A percentile compares a stretch with the other conserved stretches of the same genome.
Conservation (phyloP, 148 eudicot genomes). For the Rhododendron williamsianum region DNA sequence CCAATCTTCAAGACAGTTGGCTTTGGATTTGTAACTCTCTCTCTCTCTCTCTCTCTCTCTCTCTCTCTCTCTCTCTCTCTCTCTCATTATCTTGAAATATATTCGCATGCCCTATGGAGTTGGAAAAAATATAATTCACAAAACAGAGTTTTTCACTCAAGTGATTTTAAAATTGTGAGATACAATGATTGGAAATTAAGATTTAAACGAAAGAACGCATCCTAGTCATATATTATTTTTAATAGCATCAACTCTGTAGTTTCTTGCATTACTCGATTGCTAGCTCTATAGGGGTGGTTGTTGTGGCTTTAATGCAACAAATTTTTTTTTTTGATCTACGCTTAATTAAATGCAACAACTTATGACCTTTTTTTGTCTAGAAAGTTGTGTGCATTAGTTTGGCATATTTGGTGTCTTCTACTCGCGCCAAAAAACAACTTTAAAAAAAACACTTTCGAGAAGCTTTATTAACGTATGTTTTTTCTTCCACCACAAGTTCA, state of each 20-base stretch:
- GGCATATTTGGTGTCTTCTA: background rate
- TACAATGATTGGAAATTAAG: too few species aligned
- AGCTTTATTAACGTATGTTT: background rate
- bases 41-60: background rate
- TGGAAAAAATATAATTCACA: too few species aligned
- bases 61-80: too few species aligned
- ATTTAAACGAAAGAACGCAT: background rate
- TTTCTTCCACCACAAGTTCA: background rate
- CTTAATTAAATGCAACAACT: background rate
- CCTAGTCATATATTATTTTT: background rate
- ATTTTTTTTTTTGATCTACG: too few species aligned
- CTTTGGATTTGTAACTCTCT: conserved; percentile 32
- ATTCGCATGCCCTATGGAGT: background rate
- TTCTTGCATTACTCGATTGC: background rate
- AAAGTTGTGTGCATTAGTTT: background rate
- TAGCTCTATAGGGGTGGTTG: background rate
- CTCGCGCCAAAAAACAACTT: background rate
- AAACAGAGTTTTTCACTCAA: too few species aligned
- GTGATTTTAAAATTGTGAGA: too few species aligned
- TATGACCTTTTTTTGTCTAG: background rate
- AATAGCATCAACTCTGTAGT: background rate
- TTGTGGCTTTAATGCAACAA: background rate
- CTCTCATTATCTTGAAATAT: background rate
- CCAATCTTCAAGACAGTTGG: conserved; percentile 29
- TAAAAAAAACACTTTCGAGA: background rate